Evolutionary conservation across 805 yeast genomes (phyloP).

Genomic region (Teunomyces aglyptinius): DNA sequence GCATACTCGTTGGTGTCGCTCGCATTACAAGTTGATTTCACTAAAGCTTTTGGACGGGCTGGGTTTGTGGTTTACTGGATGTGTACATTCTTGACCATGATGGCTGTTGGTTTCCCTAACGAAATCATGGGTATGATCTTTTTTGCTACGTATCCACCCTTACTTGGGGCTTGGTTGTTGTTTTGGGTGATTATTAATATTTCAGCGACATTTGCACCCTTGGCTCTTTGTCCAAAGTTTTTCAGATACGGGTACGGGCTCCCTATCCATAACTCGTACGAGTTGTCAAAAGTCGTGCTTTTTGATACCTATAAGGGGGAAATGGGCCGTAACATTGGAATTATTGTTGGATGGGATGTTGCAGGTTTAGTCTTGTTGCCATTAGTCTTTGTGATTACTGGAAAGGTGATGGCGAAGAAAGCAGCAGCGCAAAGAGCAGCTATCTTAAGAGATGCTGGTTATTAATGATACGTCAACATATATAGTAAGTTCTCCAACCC

Average conservation of each 20-base stretch:
- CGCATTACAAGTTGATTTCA: slow-evolving; percentile 65
- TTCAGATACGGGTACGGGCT: slow-evolving; percentile 35
- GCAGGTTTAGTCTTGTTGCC: slow-evolving; percentile 46
- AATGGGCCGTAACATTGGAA: slow-evolving; percentile 29
- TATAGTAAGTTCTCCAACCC: too few relatives aligned
- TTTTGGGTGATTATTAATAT: slow-evolving; percentile 29
- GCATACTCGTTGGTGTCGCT: slow-evolving; percentile 59
- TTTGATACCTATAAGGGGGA: slow-evolving; percentile 33
- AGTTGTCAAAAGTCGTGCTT: slow-evolving; percentile 30
- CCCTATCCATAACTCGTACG: slow-evolving; percentile 33
- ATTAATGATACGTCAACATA: too few relatives aligned
- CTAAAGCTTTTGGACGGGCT: slow-evolving; percentile 56
- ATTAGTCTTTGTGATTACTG: slow-evolving; percentile 42
- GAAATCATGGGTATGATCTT: slow-evolving; percentile 59
- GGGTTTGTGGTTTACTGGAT: slow-evolving; percentile 80
- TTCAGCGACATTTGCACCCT: slow-evolving; percentile 32
- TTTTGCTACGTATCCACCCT: slow-evolving; percentile 56
- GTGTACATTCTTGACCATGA: slow-evolving; percentile 63
- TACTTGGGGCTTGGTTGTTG: slow-evolving; percentile 52
- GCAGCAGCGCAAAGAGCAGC: slow-evolving; percentile 15
- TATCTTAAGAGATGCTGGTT: slow-evolving; percentile 1
- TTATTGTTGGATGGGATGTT: slow-evolving; percentile 40
- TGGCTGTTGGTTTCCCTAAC: slow-evolving; percentile 74
- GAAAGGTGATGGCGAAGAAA: slow-evolving; percentile 28
- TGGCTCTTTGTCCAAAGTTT: slow-evolving; percentile 30